Evolutionary conservation across 495 filamentous ascomycete genomes (phyloP), one percentile per base, ranked within the genome.

Genomic region (Penicillium desertorum): DNA sequence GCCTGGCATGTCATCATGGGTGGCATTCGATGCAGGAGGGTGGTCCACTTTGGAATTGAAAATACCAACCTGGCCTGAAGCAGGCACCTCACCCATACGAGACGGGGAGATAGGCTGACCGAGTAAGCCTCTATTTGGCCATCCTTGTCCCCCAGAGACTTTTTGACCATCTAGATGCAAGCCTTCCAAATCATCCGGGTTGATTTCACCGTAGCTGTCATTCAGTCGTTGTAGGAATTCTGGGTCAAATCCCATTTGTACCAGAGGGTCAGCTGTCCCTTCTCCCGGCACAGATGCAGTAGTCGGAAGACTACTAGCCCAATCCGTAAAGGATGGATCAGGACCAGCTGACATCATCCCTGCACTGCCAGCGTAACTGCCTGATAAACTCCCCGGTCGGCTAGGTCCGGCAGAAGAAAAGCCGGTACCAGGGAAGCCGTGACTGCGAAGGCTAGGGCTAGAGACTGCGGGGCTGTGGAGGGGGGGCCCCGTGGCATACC

Each of bases 161-260:
- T 57, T 51, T 49, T 55, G 60, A 11, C 45, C 49, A n/a, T 62
- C 64, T 34, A 69, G 44, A 36, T 68, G 58, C 45, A 74, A 19
- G 4, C n/a, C 52, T 11, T 66, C 65, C 25, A 70, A 42, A 32
- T 64, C 61, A 50, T 67, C 65, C 8, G 62, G 59, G 25, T 62
- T 62, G 16, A 70, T 58, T 27, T 72, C 65, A 20, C 66, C 70
- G 57, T 76, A 76, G 51, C 63, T 66, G 12, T 72, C 65, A 43
- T 73, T 73, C 36, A 78, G 48, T 47, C 67, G 69, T 58, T 74
- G 71, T 46, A 79, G 53, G 32, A 77, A 74, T 22, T 68, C 69
- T 8, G 73, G 72, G 22, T 79, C 76, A 46, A 79, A 79, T 8
- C 71, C 74, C 68, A 76, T 74, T 58, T 75, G 75, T 32, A 75